Evolutionary conservation across 208 protist genomes (phyloP).

Genomic region (Plasmodiophora brassicae): DNA sequence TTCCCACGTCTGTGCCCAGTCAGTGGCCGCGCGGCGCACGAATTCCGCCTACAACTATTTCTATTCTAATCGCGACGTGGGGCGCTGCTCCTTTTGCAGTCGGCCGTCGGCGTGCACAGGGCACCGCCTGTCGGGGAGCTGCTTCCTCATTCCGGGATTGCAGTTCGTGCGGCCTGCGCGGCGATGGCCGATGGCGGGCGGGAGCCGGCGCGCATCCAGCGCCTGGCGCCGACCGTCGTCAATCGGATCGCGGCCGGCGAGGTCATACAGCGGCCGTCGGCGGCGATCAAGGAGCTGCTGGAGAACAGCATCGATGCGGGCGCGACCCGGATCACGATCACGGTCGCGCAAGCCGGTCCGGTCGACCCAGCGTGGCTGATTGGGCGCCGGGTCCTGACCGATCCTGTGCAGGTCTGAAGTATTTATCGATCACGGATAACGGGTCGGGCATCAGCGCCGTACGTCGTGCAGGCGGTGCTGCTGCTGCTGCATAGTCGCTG

Average conservation of each 20-base stretch:
- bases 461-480: slow-evolving; percentile 41
- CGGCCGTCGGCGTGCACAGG: no score
- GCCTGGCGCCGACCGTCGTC: slow-evolving; percentile 41
- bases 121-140: no score
- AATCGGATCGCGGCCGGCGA: slow-evolving; percentile 67
- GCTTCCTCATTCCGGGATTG: no score
- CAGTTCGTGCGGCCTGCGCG: no score
- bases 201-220: background rate
- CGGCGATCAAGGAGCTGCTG: slow-evolving; percentile 69
- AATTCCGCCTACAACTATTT: no score
- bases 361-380: background rate
- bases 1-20: no score
- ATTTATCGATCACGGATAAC: slow-evolving; percentile 65
- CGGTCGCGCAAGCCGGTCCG: slow-evolving; percentile 37
- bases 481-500: slow-evolving; percentile 37
- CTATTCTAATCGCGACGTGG: no score
- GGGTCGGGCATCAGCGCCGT: slow-evolving; percentile 59
- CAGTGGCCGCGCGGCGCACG: no score
- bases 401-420: slow-evolving; percentile 50
- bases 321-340: slow-evolving; percentile 56
- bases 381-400: background rate
- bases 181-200: no score
- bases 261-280: slow-evolving; percentile 63
- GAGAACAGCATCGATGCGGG: slow-evolving; percentile 72
- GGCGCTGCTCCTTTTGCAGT: no score